These are phyloP conservation scores for Thielaviopsis punctulata DNA, from an alignment of 2,329 filamentous ascomycete genomes.

Conservation along the genomic window DNA sequence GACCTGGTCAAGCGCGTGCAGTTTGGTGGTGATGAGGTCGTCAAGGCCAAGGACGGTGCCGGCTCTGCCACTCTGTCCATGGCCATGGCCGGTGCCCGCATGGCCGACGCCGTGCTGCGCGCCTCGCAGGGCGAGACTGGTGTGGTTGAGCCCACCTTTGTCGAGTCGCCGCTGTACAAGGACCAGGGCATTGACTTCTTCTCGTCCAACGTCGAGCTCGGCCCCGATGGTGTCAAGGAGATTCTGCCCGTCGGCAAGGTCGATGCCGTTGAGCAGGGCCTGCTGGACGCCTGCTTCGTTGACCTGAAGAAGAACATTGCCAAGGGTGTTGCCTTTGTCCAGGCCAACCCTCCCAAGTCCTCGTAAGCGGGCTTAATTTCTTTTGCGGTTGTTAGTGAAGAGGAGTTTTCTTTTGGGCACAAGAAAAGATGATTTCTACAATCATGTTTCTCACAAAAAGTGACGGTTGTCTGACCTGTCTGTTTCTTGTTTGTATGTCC, in stretches of 20 bases:
- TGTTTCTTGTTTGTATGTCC: not conserved
- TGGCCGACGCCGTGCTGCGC: slow-evolving; percentile 84
- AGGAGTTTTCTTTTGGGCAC: not conserved
- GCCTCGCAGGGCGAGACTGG: slow-evolving; percentile 87
- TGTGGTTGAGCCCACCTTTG: slow-evolving; percentile 88
- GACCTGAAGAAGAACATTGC: slow-evolving; percentile 91
- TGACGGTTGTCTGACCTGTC: not conserved
- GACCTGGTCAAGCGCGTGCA: slow-evolving; percentile 86
- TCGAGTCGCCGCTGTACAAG: slow-evolving; percentile 96
- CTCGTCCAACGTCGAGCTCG: slow-evolving; percentile 85
- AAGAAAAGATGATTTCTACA: too few species aligned
- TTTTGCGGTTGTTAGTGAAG: not conserved
- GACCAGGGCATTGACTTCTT: slow-evolving; percentile 97
- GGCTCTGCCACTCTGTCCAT: slow-evolving; percentile 96
- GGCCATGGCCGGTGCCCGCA: slow-evolving; percentile 79
- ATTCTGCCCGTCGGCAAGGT: slow-evolving; percentile 76
- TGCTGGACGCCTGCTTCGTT: slow-evolving; percentile 67
- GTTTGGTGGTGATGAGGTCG: slow-evolving; percentile 97
- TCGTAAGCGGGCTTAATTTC: slow-evolving; percentile 3
- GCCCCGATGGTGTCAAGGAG: slow-evolving; percentile 89
- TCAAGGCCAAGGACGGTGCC: slow-evolving; percentile 96
- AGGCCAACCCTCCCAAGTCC: slow-evolving; percentile 12
- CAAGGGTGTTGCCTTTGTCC: slow-evolving; percentile 59
- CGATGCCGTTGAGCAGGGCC: slow-evolving; percentile 71
- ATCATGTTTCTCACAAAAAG: too few species aligned